Evolutionary conservation across 2,329 filamentous ascomycete genomes (phyloP).

Genomic region (Ceratocystis albifundus): DNA sequence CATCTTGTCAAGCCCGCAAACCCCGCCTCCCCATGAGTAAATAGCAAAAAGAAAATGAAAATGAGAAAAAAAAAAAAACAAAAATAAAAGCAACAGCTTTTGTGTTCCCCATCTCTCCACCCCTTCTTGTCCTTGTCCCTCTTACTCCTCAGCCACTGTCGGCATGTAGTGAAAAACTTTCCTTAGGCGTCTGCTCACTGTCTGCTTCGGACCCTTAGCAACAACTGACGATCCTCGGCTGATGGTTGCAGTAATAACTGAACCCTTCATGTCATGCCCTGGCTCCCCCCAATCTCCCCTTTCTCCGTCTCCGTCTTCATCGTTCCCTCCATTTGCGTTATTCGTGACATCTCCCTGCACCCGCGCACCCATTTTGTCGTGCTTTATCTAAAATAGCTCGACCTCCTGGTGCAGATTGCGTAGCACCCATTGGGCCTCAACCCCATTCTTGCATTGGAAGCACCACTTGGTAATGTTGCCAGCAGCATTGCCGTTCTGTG

Average conservation of each 20-base stretch:
- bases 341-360: neutral
- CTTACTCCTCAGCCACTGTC: constrained; percentile 3
- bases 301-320: neutral
- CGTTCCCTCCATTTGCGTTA: neutral
- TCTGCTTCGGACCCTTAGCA: neutral
- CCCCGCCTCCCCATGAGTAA: neutral
- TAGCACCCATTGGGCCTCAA: constrained; percentile 46
- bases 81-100: constrained; percentile 14
- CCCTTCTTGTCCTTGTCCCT: neutral
- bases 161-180: constrained; percentile 1
- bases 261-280: neutral
- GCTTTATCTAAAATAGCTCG: constrained; percentile 21
- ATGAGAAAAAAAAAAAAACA: too few relatives aligned
- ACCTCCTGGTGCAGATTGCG: constrained; percentile 48
- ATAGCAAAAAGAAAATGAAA: neutral
- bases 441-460: constrained; percentile 45
- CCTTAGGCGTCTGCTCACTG: neutral
- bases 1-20: neutral
- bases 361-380: neutral
- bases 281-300: neutral
- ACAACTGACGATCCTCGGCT: neutral
- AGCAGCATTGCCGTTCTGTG: constrained; percentile 40
- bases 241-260: neutral
- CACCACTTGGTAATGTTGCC: constrained; percentile 53
- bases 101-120: neutral